These are phyloP conservation scores for Cryptosporidium tyzzeri DNA, from an alignment of 169 alveolate species.

Conservation along the genomic window DNA sequence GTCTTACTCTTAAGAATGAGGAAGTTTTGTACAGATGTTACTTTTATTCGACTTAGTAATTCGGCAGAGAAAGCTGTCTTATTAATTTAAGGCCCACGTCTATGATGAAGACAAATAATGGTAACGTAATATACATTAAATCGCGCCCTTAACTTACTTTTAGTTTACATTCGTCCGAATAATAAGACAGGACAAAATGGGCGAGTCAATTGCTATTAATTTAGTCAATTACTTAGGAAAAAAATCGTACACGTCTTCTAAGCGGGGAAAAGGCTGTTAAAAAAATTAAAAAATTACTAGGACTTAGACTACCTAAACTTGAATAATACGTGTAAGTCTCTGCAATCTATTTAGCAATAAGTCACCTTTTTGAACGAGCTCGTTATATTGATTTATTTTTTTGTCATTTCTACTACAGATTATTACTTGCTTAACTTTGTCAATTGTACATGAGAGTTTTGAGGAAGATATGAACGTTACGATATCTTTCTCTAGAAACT, in stretches of 20 bases:
- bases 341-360: conserved; percentile 85
- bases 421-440: conserved; percentile 87
- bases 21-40: background rate
- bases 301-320: conserved; percentile 78
- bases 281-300: background rate
- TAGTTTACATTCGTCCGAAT: background rate
- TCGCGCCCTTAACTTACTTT: background rate
- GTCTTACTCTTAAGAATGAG: background rate
- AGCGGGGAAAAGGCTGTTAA: conserved; percentile 7
- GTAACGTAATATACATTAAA: background rate
- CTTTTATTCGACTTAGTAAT: background rate
- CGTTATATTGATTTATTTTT: conserved; percentile 81
- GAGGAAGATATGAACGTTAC: conserved; percentile 87
- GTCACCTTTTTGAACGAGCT: conserved; percentile 85
- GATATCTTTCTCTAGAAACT: conserved; percentile 88
- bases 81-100: background rate
- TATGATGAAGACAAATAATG: background rate
- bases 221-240: background rate
- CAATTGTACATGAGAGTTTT: conserved; percentile 88
- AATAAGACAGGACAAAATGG: background rate
- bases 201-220: background rate
- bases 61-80: background rate
- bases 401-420: conserved; percentile 84
- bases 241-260: conserved; percentile 10
- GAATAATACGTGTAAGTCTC: conserved; percentile 87